Conservation (phyloP, 768 basidiomycete genomes). For the Naganishia onofrii region DNA sequence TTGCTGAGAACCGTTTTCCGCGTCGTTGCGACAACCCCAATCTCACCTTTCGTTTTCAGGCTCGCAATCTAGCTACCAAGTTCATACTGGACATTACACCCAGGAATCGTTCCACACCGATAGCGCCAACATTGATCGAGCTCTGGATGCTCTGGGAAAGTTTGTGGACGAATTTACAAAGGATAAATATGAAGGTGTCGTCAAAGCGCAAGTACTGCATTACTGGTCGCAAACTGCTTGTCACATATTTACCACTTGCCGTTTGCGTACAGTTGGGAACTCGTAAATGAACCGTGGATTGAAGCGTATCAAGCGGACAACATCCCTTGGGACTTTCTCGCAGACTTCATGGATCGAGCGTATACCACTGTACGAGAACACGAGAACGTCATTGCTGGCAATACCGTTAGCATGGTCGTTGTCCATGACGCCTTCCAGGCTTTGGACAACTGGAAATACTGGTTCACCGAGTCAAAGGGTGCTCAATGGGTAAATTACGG, state of each 20-base stretch:
- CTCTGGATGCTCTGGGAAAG: slow-evolving; percentile 39
- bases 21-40: too few relatives aligned
- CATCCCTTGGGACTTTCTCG: slow-evolving; percentile 39
- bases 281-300: slow-evolving; percentile 39
- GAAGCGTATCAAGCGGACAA: slow-evolving; percentile 38
- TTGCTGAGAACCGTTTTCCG: neutral
- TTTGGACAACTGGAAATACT: slow-evolving; percentile 42
- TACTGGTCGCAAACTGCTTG: neutral
- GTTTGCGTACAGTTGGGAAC: slow-evolving; percentile 11
- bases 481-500: slow-evolving; percentile 44
- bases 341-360: slow-evolving; percentile 39
- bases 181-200: slow-evolving; percentile 42
- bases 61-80: slow-evolving; percentile 40
- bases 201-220: slow-evolving; percentile 36
- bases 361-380: slow-evolving; percentile 39
- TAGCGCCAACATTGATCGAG: slow-evolving; percentile 40
- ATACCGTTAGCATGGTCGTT: slow-evolving; percentile 40
- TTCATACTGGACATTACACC: slow-evolving; percentile 39
- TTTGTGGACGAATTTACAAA: slow-evolving; percentile 41
- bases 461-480: slow-evolving; percentile 35
- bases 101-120: slow-evolving; percentile 36
- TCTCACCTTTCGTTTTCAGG: neutral
- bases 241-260: neutral
- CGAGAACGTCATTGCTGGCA: slow-evolving; percentile 35
- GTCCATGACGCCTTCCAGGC: slow-evolving; percentile 48